Percentiles rank a stretch among this genome's conserved stretches.
These are phyloP conservation scores for Talaromyces nanjingensis DNA, from an alignment of 495 filamentous ascomycete species.

Conservation along the genomic window DNA sequence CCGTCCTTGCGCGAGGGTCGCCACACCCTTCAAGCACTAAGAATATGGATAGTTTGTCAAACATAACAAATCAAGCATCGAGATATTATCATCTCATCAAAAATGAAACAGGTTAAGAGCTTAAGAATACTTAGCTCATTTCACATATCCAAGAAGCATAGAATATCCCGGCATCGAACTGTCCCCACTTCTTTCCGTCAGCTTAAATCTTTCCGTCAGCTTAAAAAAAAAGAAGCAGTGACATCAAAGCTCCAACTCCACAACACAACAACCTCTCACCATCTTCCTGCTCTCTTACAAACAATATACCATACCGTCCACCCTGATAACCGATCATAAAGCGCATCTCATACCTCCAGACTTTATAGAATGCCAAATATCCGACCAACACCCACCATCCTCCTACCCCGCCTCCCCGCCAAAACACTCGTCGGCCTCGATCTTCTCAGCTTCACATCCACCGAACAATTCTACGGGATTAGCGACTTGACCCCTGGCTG, in stretches of 20 bases:
- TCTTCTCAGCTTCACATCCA: slow-evolving; percentile 47
- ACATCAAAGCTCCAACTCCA: not conserved
- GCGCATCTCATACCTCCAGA: not conserved
- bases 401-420: slow-evolving; percentile 40
- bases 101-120: too few species aligned
- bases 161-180: not conserved
- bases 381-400: slow-evolving; percentile 36
- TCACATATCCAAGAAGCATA: too few species aligned
- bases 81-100: too few species aligned
- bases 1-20: too few species aligned
- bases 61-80: too few species aligned
- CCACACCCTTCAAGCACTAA: too few species aligned
- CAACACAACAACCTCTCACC: not conserved
- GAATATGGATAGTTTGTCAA: too few species aligned
- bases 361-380: slow-evolving; percentile 15
- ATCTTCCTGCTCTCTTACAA: not conserved
- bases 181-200: not conserved
- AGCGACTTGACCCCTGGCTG: slow-evolving; percentile 49
- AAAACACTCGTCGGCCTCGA: slow-evolving; percentile 47
- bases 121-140: too few species aligned
- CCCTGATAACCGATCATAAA: not conserved
- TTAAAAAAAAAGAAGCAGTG: not conserved
- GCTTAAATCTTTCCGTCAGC: not conserved
- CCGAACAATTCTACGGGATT: slow-evolving; percentile 52
- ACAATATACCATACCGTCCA: not conserved